These are phyloP conservation scores for Stagonosporopsis vannaccii DNA, from an alignment of 2,329 filamentous ascomycete genomes.

Conservation along the genomic window DNA sequence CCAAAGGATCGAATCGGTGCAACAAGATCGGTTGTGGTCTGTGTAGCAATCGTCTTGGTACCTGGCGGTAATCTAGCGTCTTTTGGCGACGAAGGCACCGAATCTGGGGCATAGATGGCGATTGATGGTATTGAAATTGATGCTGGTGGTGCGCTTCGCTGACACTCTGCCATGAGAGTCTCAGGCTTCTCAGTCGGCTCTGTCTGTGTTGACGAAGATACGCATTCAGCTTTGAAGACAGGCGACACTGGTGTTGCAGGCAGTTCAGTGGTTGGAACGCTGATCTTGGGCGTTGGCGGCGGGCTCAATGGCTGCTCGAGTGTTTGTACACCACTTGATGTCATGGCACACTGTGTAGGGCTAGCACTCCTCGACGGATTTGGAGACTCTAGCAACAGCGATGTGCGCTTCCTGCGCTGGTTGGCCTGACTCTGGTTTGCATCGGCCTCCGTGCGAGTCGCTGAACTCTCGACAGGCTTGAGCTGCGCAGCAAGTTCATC, in stretches of 20 bases:
- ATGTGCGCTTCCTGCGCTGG: constrained; percentile 73
- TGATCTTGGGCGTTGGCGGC: constrained; percentile 67
- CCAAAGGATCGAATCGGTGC: constrained; percentile 61
- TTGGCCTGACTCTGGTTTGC: constrained; percentile 77
- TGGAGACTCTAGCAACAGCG: constrained; percentile 40
- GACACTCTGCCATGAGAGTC: constrained; percentile 30
- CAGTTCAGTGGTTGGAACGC: constrained; percentile 35
- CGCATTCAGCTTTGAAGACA: constrained; percentile 54
- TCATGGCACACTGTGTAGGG: constrained; percentile 57
- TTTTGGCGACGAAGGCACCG: constrained; percentile 77
- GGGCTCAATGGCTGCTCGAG: constrained; percentile 68
- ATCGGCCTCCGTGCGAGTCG: constrained; percentile 61
- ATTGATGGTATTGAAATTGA: constrained; percentile 77
- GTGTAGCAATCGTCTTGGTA: constrained; percentile 81
- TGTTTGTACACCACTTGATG: constrained; percentile 71
- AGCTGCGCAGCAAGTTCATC: constrained; percentile 29
- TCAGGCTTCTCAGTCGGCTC: constrained; percentile 40
- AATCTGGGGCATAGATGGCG: constrained; percentile 86
- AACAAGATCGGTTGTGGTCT: constrained; percentile 68
- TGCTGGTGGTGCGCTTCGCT: constrained; percentile 46
- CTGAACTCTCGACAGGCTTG: constrained; percentile 35
- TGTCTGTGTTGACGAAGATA: constrained; percentile 70
- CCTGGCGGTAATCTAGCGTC: constrained; percentile 80
- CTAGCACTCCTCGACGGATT: constrained; percentile 21
- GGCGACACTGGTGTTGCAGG: constrained; percentile 50